Conservation (phyloP, 2,329 filamentous ascomycete species). For the Talaromyces sp. region DNA sequence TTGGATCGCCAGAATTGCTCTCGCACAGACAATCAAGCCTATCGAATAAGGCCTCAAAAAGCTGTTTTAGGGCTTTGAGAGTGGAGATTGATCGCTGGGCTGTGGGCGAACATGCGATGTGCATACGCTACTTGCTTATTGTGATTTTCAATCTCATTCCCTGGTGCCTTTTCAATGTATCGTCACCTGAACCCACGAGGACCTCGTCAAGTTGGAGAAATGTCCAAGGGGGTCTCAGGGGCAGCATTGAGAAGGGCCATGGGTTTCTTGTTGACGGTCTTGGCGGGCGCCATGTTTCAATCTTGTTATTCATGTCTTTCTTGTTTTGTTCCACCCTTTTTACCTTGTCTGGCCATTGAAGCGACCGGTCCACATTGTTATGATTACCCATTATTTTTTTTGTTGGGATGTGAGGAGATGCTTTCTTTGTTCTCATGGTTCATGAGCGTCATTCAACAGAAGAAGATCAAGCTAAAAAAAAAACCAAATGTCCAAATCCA, state of each 20-base stretch:
- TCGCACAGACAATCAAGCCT: constrained; percentile 23
- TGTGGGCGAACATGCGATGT: constrained; percentile 7
- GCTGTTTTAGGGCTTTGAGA: constrained; percentile 8
- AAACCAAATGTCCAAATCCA: constrained; percentile 1
- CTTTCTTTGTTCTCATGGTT: constrained; percentile 12
- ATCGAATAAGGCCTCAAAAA: constrained; percentile 13
- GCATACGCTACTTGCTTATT: constrained; percentile 20
- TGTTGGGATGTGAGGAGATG: neutral
- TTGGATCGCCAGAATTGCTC: constrained; percentile 21
- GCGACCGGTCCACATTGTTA: constrained; percentile 29
- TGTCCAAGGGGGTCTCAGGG: constrained; percentile 14
- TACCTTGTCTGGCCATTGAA: constrained; percentile 14
- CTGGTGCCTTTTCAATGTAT: constrained; percentile 4
- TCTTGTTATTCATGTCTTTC: constrained; percentile 4
- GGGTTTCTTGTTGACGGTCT: constrained; percentile 9
- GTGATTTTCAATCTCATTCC: constrained; percentile 12
- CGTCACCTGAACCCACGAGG: constrained; percentile 11
- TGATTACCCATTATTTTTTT: constrained; percentile 20
- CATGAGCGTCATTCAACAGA: constrained; percentile 7
- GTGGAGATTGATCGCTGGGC: constrained; percentile 10
- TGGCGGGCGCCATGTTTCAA: constrained; percentile 7
- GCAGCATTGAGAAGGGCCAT: constrained; percentile 6
- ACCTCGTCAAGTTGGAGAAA: constrained; percentile 20
- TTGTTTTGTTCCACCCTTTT: neutral
- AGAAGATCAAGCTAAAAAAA: neutral